A percentile compares a stretch with the other conserved stretches of the same genome.
Evolutionary conservation across 2,329 filamentous ascomycete genomes (phyloP).

Genomic region (Akanthomyces uredinophilus): DNA sequence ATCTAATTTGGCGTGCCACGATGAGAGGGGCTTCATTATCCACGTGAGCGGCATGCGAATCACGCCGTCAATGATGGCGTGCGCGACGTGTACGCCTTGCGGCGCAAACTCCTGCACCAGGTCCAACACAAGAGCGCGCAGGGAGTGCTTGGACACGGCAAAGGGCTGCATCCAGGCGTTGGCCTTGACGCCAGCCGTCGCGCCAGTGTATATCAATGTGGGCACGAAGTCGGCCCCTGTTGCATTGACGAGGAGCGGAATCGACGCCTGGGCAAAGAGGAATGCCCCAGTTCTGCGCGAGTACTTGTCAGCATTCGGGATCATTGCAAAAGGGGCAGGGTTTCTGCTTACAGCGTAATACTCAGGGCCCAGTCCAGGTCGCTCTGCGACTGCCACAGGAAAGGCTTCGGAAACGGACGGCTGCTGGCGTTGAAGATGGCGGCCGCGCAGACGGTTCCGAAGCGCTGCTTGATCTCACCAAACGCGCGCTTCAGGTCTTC

Average conservation of each 20-base stretch:
- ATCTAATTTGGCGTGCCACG: constrained; percentile 14
- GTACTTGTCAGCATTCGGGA: neutral
- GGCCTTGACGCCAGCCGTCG: constrained; percentile 14
- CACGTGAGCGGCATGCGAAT: constrained; percentile 15
- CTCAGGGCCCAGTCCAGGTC: constrained; percentile 1
- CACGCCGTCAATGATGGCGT: constrained; percentile 14
- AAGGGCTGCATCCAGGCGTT: constrained; percentile 16
- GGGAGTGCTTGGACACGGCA: constrained; percentile 9
- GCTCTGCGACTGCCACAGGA: constrained; percentile 10
- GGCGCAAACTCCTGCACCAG: constrained; percentile 12
- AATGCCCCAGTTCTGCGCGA: constrained; percentile 5
- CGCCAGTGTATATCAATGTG: constrained; percentile 13
- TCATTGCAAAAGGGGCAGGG: neutral
- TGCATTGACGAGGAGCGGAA: constrained; percentile 9
- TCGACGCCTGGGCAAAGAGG: constrained; percentile 5
- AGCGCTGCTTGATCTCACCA: neutral
- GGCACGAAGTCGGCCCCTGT: neutral
- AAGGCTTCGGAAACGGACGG: constrained; percentile 15
- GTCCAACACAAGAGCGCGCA: neutral
- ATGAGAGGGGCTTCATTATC: constrained; percentile 13
- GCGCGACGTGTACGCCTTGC: constrained; percentile 14
- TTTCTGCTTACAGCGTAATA: constrained; percentile 7
- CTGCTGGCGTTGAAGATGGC: constrained; percentile 15
- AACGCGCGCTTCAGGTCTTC: neutral
- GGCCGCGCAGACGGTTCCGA: constrained; percentile 5